Percentiles rank a stretch among this genome's conserved stretches.
These are phyloP conservation scores for Myochromella boudieri DNA, from an alignment of 768 basidiomycete species.

Conservation along the genomic window DNA sequence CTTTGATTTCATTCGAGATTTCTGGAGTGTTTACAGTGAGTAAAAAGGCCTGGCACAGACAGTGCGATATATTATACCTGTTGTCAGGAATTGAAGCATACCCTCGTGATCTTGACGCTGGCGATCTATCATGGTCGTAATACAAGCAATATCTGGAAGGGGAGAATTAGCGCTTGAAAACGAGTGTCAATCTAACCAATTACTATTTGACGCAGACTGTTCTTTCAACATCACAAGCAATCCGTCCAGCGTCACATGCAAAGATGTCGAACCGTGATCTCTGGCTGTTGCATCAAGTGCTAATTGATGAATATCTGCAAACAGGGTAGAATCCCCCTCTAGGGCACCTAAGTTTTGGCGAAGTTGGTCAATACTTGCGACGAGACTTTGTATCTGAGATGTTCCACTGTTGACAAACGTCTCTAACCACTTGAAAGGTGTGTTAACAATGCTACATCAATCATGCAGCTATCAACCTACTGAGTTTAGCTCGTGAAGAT, in stretches of 20 bases:
- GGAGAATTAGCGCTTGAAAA: background rate
- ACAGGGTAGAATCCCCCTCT: slow-evolving; percentile 22
- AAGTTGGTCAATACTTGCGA: slow-evolving; percentile 59
- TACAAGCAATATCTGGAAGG: slow-evolving; percentile 11
- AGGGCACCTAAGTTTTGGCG: slow-evolving; percentile 49
- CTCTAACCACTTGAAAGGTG: slow-evolving; percentile 72
- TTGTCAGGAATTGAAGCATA: slow-evolving; percentile 63
- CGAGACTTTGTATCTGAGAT: slow-evolving; percentile 64
- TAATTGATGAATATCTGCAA: slow-evolving; percentile 38
- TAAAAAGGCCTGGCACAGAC: background rate
- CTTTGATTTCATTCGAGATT: slow-evolving; percentile 80
- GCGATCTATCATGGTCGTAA: slow-evolving; percentile 61
- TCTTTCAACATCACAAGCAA: slow-evolving; percentile 30
- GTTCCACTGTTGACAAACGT: slow-evolving; percentile 78
- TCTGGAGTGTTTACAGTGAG: slow-evolving; percentile 39
- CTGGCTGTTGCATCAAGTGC: slow-evolving; percentile 30
- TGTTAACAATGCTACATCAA: slow-evolving; percentile 1
- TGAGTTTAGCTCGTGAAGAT: slow-evolving; percentile 74
- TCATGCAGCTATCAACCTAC: slow-evolving; percentile 33
- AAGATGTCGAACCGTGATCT: slow-evolving; percentile 33
- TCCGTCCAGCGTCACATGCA: slow-evolving; percentile 41
- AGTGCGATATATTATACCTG: slow-evolving; percentile 38
- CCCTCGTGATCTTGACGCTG: slow-evolving; percentile 75
- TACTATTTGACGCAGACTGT: slow-evolving; percentile 19
- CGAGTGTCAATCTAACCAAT: background rate